A percentile compares a stretch with the other conserved stretches of the same genome.
Evolutionary conservation across 768 basidiomycete genomes (phyloP).

Genomic region (Megacollybia marginata): DNA sequence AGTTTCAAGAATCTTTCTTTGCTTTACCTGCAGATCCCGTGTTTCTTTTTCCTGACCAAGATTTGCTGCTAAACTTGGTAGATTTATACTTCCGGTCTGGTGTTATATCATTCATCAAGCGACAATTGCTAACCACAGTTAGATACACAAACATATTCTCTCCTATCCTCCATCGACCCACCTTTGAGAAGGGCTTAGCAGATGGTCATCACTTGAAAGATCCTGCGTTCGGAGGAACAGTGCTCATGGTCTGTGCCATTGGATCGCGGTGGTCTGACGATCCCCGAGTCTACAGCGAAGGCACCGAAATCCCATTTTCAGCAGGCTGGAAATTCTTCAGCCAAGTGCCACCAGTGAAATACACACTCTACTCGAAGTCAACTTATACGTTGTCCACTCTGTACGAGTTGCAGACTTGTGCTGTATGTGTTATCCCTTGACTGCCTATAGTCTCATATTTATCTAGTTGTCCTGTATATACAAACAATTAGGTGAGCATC

Average conservation of each 20-base stretch:
- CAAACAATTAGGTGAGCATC: constrained; percentile 23
- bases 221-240: constrained; percentile 38
- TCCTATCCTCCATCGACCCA: constrained; percentile 33
- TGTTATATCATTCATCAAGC: constrained; percentile 16
- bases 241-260: constrained; percentile 61
- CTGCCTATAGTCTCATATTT: neutral
- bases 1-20: no score
- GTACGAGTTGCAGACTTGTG: constrained; percentile 67
- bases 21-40: neutral
- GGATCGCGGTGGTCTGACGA: constrained; percentile 58
- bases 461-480: constrained; percentile 42
- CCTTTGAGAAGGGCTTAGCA: constrained; percentile 25
- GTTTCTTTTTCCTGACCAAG: constrained; percentile 23
- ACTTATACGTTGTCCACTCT: constrained; percentile 51
- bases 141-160: constrained; percentile 10
- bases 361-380: constrained; percentile 12
- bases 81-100: constrained; percentile 39
- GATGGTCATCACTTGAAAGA: constrained; percentile 22
- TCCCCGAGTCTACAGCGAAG: constrained; percentile 45
- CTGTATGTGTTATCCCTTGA: constrained; percentile 33
- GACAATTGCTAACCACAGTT: no score
- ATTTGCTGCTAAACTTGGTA: constrained; percentile 33
- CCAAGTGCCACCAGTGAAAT: constrained; percentile 57
- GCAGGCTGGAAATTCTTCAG: constrained; percentile 63
- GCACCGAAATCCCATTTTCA: constrained; percentile 31